phyloP scores from a whole-genome alignment of 2,329 filamentous ascomycete genomes.

The Pseudocercospora fijiensis region DNA sequence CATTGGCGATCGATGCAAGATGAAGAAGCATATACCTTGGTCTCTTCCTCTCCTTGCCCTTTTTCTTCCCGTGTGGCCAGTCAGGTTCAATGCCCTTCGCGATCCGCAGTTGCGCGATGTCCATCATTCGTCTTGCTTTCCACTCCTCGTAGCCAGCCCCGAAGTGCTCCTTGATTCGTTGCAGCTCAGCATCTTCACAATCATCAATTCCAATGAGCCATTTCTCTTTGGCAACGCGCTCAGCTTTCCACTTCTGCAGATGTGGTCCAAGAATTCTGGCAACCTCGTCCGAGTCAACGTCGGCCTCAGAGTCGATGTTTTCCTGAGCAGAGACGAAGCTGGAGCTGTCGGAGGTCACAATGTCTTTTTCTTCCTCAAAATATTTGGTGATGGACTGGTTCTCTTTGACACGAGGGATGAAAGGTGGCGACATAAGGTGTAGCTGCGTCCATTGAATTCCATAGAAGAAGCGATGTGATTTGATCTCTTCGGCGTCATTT shows the following conservation, averaged over 20 bases:
- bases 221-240: conserved; percentile 32
- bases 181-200: conserved; percentile 33
- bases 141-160: conserved; percentile 34
- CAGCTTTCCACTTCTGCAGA: conserved; percentile 27
- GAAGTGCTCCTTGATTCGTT: conserved; percentile 35
- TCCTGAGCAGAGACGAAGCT: conserved; percentile 29
- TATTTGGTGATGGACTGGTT: conserved; percentile 67
- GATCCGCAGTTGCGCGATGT: conserved; percentile 28
- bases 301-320: conserved; percentile 21
- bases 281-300: conserved; percentile 18
- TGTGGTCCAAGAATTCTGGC: conserved; percentile 16
- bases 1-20: neutral
- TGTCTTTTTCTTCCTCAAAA: conserved; percentile 78
- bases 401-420: conserved; percentile 67
- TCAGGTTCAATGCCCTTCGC: conserved; percentile 19
- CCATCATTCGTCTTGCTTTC: conserved; percentile 31
- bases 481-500: conserved; percentile 86
- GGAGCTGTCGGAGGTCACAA: conserved; percentile 47
- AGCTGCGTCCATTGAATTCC: conserved; percentile 75
- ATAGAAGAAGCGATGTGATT: conserved; percentile 80
- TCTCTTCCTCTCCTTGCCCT: conserved; percentile 68
- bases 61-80: conserved; percentile 6
- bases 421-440: conserved; percentile 70
- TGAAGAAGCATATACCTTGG: conserved; percentile 55
- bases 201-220: conserved; percentile 34